Conservation (phyloP, 1,284 basidiomycete genomes). For the Neotropicomus parvogracilis region DNA sequence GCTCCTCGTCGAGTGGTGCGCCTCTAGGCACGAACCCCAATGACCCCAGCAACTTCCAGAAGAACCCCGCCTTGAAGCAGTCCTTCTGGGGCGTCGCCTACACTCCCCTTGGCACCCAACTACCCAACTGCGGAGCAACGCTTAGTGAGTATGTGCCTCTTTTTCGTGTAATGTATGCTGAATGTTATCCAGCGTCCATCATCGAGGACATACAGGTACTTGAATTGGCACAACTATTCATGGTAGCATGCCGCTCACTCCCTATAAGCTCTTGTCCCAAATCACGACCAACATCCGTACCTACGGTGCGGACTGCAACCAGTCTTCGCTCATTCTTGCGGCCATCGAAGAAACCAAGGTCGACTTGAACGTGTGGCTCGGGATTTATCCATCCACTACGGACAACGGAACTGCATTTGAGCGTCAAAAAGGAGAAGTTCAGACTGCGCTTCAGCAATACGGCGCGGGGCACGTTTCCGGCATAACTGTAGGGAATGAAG, state of each 20-base stretch:
- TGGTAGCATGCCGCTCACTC: slow-evolving; percentile 11
- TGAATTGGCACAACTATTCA: background rate
- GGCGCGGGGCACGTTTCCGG: slow-evolving; percentile 79
- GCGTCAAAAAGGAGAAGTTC: slow-evolving; percentile 68
- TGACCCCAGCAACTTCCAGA: slow-evolving; percentile 64
- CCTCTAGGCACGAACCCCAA: slow-evolving; percentile 45
- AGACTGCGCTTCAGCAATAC: slow-evolving; percentile 70
- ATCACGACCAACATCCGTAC: slow-evolving; percentile 53
- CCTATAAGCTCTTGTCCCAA: slow-evolving; percentile 51
- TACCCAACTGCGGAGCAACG: slow-evolving; percentile 48
- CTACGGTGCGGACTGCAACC: slow-evolving; percentile 60
- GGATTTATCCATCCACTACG: slow-evolving; percentile 65
- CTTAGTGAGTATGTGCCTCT: slow-evolving; percentile 35
- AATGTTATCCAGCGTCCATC: slow-evolving; percentile 34
- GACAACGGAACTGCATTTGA: slow-evolving; percentile 67
- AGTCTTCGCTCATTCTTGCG: slow-evolving; percentile 59
- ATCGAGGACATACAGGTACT: slow-evolving; percentile 51
- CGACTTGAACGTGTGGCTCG: slow-evolving; percentile 83
- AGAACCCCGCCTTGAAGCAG: slow-evolving; percentile 57
- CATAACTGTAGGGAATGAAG: slow-evolving; percentile 80
- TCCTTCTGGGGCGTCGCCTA: slow-evolving; percentile 75
- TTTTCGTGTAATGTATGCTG: slow-evolving; percentile 1
- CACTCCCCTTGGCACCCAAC: slow-evolving; percentile 56
- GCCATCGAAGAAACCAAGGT: slow-evolving; percentile 88
- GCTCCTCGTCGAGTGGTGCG: slow-evolving; percentile 2